Evolutionary conservation across 1,284 basidiomycete genomes (phyloP), one percentile per base, ranked within the genome.

Genomic region (Boletellus dicymbophilus): DNA sequence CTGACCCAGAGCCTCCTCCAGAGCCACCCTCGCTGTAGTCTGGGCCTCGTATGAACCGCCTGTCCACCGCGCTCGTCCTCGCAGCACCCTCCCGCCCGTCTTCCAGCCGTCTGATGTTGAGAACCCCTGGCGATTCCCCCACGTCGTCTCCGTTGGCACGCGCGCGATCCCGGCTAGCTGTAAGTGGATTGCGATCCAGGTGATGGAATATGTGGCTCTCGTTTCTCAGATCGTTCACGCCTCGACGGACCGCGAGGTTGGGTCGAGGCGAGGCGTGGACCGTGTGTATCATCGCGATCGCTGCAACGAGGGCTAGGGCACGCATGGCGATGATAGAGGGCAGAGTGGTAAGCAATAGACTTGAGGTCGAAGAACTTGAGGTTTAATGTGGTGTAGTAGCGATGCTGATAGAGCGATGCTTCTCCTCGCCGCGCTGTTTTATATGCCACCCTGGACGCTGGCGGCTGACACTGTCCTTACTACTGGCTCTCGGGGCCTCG

Each of bases 171-270:
- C 41, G 51, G 47, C 45, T 45, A 42, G 61, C 61, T 13, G 66
- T 64, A 21, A 49, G 52, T 28, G 50, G 58, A 46, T 65, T 68
- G n/a, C 65, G 65, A 41, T 69, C 65, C 45, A 67, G 26, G 48
- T 68, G 63, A 21, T 64, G 65, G 45, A 68, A 67, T 23, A 64
- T 16, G 33, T 65, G 57, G 25, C 39, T 54, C 25, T 66, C 52
- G 45, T 65, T 52, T 21, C 43, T 46, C 48, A 62, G 51, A 36
- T 65, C 53, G 54, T 53, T 23, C 39, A 41, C 54, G 37, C 31
- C 51, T 36, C 47, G 51, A 41, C 47, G 57, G 18, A 48, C 49
- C 48, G 56, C 34, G 44, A 66, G 58, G 63, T 54, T 48, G 50
- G 42, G 55, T 53, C 43, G 58, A 54, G 65, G 63, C 41, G 56